Conservation (phyloP, 345 rosid species). For the Salix udensis region DNA sequence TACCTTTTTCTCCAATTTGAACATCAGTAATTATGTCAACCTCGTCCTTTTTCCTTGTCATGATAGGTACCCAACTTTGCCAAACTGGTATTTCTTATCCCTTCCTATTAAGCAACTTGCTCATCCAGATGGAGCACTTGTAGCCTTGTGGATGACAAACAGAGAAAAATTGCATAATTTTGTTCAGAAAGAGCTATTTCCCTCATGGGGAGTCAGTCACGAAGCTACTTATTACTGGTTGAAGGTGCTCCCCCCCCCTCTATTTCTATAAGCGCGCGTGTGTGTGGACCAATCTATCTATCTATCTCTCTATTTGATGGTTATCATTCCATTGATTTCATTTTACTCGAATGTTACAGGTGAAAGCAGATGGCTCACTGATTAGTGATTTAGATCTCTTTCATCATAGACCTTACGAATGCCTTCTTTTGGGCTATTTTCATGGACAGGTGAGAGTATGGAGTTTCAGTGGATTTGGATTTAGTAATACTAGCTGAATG, state of each 20-base stretch:
- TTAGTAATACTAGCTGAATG: not conserved
- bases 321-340: slow-evolving; percentile 15
- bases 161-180: slow-evolving; percentile 72
- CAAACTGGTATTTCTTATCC: slow-evolving; percentile 71
- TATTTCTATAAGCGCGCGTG: not conserved
- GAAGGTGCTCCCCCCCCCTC: slow-evolving; percentile 42
- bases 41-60: slow-evolving; percentile 3
- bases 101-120: slow-evolving; percentile 74
- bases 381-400: slow-evolving; percentile 69
- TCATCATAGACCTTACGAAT: slow-evolving; percentile 93
- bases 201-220: slow-evolving; percentile 66
- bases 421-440: slow-evolving; percentile 69
- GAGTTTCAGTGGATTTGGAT: not conserved
- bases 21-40: not conserved
- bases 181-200: slow-evolving; percentile 70
- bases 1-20: too few species aligned
- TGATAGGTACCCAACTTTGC: slow-evolving; percentile 78
- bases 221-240: slow-evolving; percentile 66
- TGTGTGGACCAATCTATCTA: not conserved
- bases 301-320: slow-evolving; percentile 1
- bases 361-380: slow-evolving; percentile 73
- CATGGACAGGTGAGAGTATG: slow-evolving; percentile 37
- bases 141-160: slow-evolving; percentile 90
- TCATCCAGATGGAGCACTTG: slow-evolving; percentile 70
- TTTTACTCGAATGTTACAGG: slow-evolving; percentile 38